Evolutionary conservation across 768 basidiomycete genomes (phyloP), one percentile per base, ranked within the genome.

Genomic region (Phlebiopsis flavidoalba): DNA sequence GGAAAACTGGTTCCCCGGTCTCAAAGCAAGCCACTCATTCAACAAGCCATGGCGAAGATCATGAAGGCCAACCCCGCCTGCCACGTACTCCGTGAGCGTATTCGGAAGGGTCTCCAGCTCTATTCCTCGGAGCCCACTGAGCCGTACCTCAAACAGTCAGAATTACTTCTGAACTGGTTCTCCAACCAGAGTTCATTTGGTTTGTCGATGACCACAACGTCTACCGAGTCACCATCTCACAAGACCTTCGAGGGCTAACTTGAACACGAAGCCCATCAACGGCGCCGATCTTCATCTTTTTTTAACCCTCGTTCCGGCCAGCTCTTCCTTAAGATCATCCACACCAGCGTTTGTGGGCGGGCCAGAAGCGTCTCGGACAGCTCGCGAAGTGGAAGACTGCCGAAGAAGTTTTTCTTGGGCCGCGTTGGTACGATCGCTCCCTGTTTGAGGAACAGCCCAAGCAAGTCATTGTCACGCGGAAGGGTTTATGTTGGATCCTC

Each of bases 381-480:
- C 83, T 98, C 53, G 97, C 97, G 40, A 99, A 98, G 77, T 98
- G 97, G 95, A 97, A 97, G 79, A 98, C 96, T 6, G 97, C 97
- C 17, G 97, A 99, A 86, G 97, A 99, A 88, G 97, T 98, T 10
- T 97, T 97, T 37, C 97, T 97, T 0, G 76, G 98, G 67, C 91
- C 98, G 64, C 93, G 97, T 59, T 98, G 97, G 33, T 77, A 98
- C 14, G 26, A 6, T 31, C 26, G 26, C 26, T 31, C 26, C 26
- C 97, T 97, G n/a, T 97, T 99, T 46, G 97, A 99, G 79, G 97
- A 99, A 76, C 97, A 99, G 74, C 97, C 97, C 8, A 99, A 99
- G 76, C 96, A 99, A 72, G 96, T 99, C 66, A 99, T 99, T 64
- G 97, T 99, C 64, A 98, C 97, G 31, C 87, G 97, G 61, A 99